Percentiles rank a stretch among this genome's conserved stretches.
Evolutionary conservation across 495 filamentous ascomycete genomes (phyloP).

Genomic region (Aspergillus haitiensis): DNA sequence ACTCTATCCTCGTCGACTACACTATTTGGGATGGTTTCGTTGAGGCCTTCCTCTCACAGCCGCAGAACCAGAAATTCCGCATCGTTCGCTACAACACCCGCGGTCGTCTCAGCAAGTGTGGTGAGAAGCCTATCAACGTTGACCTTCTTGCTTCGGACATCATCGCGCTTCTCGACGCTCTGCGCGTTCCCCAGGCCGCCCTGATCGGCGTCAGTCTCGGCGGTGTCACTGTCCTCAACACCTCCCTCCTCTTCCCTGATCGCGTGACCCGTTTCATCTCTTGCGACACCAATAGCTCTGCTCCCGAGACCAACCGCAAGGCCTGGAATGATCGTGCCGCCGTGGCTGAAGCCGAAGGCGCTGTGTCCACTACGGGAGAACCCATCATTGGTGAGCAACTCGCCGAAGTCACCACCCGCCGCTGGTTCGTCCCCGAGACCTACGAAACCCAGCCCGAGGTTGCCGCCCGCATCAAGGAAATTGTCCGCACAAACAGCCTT

Average conservation of each 20-base stretch:
- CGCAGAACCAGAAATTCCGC: slow-evolving; percentile 61
- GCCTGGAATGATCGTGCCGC: slow-evolving; percentile 76
- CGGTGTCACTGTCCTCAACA: slow-evolving; percentile 70
- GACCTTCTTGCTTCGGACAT: slow-evolving; percentile 68
- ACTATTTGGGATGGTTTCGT: slow-evolving; percentile 78
- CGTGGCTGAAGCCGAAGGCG: slow-evolving; percentile 60
- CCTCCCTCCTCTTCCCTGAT: slow-evolving; percentile 63
- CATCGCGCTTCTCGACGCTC: slow-evolving; percentile 53
- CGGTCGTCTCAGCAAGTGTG: slow-evolving; percentile 52
- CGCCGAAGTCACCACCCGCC: slow-evolving; percentile 63
- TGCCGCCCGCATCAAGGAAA: slow-evolving; percentile 53
- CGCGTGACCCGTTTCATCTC: slow-evolving; percentile 62
- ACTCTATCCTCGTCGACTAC: slow-evolving; percentile 70
- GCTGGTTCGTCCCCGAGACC: slow-evolving; percentile 71
- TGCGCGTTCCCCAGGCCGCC: slow-evolving; percentile 60
- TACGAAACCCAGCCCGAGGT: slow-evolving; percentile 55
- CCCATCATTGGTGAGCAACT: slow-evolving; percentile 56
- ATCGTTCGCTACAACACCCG: slow-evolving; percentile 71
- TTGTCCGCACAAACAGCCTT: slow-evolving; percentile 63
- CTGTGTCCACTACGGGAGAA: slow-evolving; percentile 48
- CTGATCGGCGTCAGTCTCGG: slow-evolving; percentile 77
- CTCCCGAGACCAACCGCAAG: slow-evolving; percentile 65
- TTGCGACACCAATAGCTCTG: slow-evolving; percentile 74
- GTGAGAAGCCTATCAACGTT: slow-evolving; percentile 53
- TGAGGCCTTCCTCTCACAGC: slow-evolving; percentile 55